Percentiles rank a stretch among this genome's conserved stretches.
Conservation (phyloP, 2,329 filamentous ascomycete species). For the Blumeria graminis region DNA sequence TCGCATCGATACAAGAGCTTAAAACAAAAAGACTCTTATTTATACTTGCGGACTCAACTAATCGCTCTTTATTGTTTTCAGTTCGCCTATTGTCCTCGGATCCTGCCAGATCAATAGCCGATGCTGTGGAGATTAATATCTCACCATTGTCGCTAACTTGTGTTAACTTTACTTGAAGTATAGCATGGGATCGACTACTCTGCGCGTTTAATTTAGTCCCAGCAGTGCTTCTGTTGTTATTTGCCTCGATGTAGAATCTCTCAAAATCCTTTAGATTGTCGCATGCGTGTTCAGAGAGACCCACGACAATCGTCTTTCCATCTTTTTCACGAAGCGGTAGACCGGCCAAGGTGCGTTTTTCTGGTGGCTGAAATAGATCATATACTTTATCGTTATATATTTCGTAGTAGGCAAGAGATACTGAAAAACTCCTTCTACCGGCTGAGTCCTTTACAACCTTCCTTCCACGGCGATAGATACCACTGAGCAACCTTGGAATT, state of each 20-base stretch:
- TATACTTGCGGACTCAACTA: constrained; percentile 90
- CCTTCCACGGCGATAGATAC: constrained; percentile 62
- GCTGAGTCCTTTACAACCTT: constrained; percentile 62
- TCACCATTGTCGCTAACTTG: constrained; percentile 41
- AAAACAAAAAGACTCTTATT: constrained; percentile 93
- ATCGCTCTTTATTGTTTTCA: constrained; percentile 74
- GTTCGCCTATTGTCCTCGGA: constrained; percentile 90
- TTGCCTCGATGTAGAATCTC: constrained; percentile 69
- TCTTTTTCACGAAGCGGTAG: constrained; percentile 66
- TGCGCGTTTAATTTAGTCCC: constrained; percentile 83
- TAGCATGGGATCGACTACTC: constrained; percentile 72
- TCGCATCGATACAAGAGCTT: constrained; percentile 87
- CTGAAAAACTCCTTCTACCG: constrained; percentile 44
- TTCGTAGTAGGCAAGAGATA: constrained; percentile 76
- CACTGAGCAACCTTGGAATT: constrained; percentile 65
- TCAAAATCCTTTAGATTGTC: constrained; percentile 78
- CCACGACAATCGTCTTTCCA: constrained; percentile 69
- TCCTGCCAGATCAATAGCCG: constrained; percentile 81
- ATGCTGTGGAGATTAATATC: constrained; percentile 57
- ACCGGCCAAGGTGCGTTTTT: constrained; percentile 54
- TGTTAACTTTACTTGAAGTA: constrained; percentile 71
- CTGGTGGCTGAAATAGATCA: constrained; percentile 66
- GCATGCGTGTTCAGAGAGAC: constrained; percentile 62
- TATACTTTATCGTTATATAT: constrained; percentile 95
- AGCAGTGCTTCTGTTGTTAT: constrained; percentile 71